These are phyloP conservation scores for Curvularia verruculosa DNA, from an alignment of 2,329 filamentous ascomycete species.

Conservation along the genomic window DNA sequence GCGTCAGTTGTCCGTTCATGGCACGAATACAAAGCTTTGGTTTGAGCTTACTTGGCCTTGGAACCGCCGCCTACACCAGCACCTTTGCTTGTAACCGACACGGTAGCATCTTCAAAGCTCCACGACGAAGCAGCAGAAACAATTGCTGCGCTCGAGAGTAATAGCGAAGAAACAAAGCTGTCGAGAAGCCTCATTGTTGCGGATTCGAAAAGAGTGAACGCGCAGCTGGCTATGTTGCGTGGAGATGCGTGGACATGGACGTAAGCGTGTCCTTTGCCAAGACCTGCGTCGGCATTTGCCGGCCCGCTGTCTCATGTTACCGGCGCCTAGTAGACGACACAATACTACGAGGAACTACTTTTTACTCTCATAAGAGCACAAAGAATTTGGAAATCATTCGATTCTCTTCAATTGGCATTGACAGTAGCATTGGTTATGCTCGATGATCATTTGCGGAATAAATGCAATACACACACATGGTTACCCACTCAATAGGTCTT, in stretches of 20 bases:
- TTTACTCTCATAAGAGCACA: no score
- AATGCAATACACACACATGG: no score
- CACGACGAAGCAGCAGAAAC: conserved; percentile 64
- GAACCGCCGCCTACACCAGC: conserved; percentile 56
- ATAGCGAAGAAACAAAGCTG: conserved; percentile 51
- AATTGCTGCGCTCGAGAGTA: conserved; percentile 50
- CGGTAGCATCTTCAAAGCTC: conserved; percentile 74
- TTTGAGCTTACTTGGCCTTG: conserved; percentile 68
- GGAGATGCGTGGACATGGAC: conserved; percentile 21
- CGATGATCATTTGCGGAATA: no score
- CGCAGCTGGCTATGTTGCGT: conserved; percentile 30
- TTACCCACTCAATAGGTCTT: no score
- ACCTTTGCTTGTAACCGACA: conserved; percentile 68
- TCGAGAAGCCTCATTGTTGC: conserved; percentile 51
- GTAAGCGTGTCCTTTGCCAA: conserved; percentile 30
- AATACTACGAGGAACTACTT: neutral
- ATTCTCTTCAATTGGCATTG: no score
- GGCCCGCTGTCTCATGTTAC: conserved; percentile 8
- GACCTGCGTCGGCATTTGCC: conserved; percentile 16
- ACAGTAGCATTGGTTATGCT: no score
- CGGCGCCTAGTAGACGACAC: neutral
- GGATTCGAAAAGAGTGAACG: conserved; percentile 32
- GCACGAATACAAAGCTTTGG: conserved; percentile 1
- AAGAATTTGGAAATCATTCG: no score
- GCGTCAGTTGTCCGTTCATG: conserved; percentile 1